These are phyloP conservation scores for Helianthus annuus DNA, from an alignment of 129 eudicot species.

Conservation along the genomic window DNA sequence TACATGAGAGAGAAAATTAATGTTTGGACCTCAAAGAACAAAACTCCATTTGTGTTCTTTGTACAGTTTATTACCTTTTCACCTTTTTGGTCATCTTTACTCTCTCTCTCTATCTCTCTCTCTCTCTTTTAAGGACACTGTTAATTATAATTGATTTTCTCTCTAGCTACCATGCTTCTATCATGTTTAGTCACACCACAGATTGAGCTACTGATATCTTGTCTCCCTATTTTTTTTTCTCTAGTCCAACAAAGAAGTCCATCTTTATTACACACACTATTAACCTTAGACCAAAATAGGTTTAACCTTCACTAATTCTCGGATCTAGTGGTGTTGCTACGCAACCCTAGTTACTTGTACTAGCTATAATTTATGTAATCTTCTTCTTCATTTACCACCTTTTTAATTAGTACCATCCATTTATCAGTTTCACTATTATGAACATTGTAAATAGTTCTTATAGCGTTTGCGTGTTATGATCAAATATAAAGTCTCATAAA, in stretches of 20 bases:
- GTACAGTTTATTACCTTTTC: no score
- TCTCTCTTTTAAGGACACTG: neutral
- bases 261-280: neutral
- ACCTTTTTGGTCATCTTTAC: neutral
- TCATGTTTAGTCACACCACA: constrained; percentile 42
- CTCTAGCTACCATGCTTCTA: constrained; percentile 43
- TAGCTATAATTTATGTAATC: no score
- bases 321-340: neutral
- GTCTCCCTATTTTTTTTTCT: constrained; percentile 35
- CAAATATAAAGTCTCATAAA: no score
- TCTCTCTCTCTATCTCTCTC: constrained; percentile 3
- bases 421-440: neutral
- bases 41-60: neutral
- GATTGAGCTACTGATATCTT: constrained; percentile 33
- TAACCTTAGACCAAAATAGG: neutral
- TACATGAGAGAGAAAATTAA: constrained; percentile 25
- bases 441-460: neutral
- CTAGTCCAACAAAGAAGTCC: neutral
- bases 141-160: constrained; percentile 15
- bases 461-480: neutral
- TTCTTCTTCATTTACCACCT: neutral
- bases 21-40: constrained; percentile 47
- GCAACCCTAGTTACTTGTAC: no score
- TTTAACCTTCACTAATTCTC: neutral
- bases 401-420: neutral